Conservation (phyloP, 257 asterid species). For the Striga asiatica region DNA sequence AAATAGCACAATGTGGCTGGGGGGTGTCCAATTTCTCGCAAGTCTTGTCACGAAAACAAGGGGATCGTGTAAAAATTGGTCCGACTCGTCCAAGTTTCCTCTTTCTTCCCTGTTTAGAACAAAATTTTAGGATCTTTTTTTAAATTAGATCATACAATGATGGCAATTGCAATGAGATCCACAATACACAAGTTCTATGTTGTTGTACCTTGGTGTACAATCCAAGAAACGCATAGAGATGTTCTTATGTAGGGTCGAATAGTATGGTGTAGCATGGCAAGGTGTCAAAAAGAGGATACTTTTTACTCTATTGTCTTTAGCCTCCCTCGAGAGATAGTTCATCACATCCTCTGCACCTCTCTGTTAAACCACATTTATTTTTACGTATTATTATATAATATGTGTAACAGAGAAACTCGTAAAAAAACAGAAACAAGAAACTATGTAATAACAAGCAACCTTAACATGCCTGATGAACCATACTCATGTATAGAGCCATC, state of each 20-base stretch:
- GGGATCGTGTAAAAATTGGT: conserved; percentile 59
- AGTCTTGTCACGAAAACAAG: conserved; percentile 38
- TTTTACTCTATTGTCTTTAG: too few relatives aligned
- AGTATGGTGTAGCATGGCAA: too few relatives aligned
- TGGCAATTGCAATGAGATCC: not conserved
- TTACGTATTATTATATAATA: too few relatives aligned
- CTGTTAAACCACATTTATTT: too few relatives aligned
- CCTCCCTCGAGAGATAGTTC: conserved; percentile 39
- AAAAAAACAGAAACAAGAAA: conserved; percentile 1
- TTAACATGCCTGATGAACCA: conserved; percentile 87
- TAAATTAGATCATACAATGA: not conserved
- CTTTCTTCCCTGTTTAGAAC: conserved; percentile 42
- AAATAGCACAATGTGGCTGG: conserved; percentile 81
- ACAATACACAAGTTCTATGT: not conserved
- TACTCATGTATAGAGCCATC: conserved; percentile 86
- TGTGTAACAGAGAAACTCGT: not conserved
- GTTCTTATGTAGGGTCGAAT: conserved; percentile 43
- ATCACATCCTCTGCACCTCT: conserved; percentile 92
- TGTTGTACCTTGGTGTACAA: conserved; percentile 90
- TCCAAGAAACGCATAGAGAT: conserved; percentile 91
- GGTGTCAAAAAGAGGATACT: too few relatives aligned
- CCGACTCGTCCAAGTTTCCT: conserved; percentile 72
- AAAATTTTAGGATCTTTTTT: too few relatives aligned
- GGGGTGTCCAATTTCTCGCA: conserved; percentile 53
- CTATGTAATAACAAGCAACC: not conserved